Conservation (phyloP, 345 rosid genomes). For the Psidium friedrichsthalianum region DNA sequence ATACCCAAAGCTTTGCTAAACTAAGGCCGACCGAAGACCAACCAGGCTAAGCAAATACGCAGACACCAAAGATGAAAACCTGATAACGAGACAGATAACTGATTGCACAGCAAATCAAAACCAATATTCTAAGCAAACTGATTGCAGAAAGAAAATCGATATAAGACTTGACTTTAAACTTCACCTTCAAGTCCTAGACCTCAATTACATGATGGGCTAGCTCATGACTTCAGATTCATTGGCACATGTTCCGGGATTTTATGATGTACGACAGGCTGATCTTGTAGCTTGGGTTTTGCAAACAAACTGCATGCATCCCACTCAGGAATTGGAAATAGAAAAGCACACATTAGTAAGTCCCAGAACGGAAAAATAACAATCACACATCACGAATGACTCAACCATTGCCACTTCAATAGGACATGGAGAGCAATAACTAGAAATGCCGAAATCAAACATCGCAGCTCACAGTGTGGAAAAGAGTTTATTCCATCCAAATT, state of each 20-base stretch:
- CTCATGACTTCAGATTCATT: background rate
- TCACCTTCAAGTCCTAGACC: background rate
- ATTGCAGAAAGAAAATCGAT: background rate
- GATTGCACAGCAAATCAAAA: background rate
- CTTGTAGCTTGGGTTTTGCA: background rate
- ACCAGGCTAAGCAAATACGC: background rate
- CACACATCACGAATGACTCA: background rate
- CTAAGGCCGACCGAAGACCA: background rate
- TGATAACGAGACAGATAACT: background rate
- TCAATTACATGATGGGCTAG: background rate
- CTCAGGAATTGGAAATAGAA: background rate
- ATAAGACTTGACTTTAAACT: background rate
- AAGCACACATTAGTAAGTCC: background rate
- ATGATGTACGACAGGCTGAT: background rate
- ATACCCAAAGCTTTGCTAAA: background rate
- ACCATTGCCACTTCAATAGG: background rate
- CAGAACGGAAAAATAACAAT: background rate
- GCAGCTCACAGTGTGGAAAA: background rate
- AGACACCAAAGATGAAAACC: background rate
- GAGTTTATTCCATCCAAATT: background rate
- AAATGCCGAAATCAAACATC: background rate
- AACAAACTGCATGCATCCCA: background rate
- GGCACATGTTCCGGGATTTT: background rate
- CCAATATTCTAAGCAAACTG: background rate
- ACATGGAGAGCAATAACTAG: background rate